phyloP scores from a whole-genome alignment of 495 filamentous ascomycete species.

The Jackrogersella minutella region DNA sequence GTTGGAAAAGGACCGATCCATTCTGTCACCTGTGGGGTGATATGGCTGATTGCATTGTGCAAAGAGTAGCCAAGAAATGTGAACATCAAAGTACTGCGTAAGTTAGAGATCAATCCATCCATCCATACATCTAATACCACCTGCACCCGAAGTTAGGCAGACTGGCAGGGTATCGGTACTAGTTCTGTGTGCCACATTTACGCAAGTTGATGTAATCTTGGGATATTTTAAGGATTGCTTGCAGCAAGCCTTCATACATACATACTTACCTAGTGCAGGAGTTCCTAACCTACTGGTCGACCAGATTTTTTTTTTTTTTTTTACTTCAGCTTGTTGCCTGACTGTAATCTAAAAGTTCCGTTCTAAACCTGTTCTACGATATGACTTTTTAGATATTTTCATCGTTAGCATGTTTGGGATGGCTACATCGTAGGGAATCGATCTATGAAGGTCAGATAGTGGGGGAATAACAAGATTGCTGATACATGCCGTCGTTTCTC shows the following conservation, averaged over 20 bases:
- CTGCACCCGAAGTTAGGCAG: too few species aligned
- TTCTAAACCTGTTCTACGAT: neutral
- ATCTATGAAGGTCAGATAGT: neutral
- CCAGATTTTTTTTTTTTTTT: neutral
- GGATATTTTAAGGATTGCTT: constrained; percentile 35
- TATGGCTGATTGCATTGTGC: constrained; percentile 25
- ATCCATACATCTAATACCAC: constrained; percentile 18
- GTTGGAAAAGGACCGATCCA: constrained; percentile 24
- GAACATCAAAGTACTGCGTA: constrained; percentile 1
- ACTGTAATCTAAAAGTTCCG: constrained; percentile 8
- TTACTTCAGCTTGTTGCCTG: neutral
- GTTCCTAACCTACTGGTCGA: constrained; percentile 6
- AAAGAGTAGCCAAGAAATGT: constrained; percentile 26
- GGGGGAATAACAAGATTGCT: neutral
- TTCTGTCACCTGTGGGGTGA: neutral
- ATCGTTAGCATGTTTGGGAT: neutral
- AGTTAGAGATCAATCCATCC: too few species aligned
- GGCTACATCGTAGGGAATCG: neutral
- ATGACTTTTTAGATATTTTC: neutral
- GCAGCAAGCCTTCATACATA: constrained; percentile 21
- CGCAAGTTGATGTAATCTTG: constrained; percentile 36
- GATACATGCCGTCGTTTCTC: constrained; percentile 5
- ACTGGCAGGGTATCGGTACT: too few species aligned
- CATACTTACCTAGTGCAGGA: neutral
- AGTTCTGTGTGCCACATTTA: constrained; percentile 19